Base-by-base conservation (phyloP, 1,139 yeast genomes). In the Taphrina wiesneri region DNA sequence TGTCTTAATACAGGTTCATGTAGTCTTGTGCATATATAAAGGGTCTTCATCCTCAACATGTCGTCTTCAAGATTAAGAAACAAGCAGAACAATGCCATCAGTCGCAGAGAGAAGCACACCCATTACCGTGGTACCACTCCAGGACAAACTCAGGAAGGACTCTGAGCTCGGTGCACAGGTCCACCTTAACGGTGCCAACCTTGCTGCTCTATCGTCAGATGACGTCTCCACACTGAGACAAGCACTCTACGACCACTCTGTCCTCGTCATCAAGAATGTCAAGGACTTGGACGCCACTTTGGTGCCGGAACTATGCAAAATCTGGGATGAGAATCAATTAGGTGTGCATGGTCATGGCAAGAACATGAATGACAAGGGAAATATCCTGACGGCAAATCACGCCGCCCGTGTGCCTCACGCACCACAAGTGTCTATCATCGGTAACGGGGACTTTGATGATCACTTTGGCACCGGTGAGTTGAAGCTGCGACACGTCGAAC, bases 371-470 rank as follows among this genome's bases (percentile, higher is more conserved):
- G 82, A 83, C 66, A 84, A 87, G 72, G 53, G 67, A n/a, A 86
- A 92, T 1, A 90, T 90, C 34, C 82, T 90, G 70, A 85, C 85
- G 70, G 88, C 87, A 73, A 96, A 90, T 73, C 96, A 96, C 51
- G 82, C 83, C 68, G 83, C 91, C 21, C 56, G 56, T 1, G 90
- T 89, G 49, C 91, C 92, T 63, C 76, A 80, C 61, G 92, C 88
- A 74, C 96, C 96, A 1, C 96, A 90, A 75, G 96, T 90, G 26
- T 95, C 90, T 78, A 88, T 89, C 72, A 83, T 90, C 68, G 96
- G 96, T 46, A 92, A 90, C 74, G 96, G 96, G 11, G 76, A 76
- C 1, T 85, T 80, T 63, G 86, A 87, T 25, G 81, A 81, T 46
- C 86, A 82, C 70, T 86, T 85, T 72, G 96, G 96, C 47, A 81